Base-by-base conservation (phyloP, 2,329 filamentous ascomycete genomes). In the Colletotrichum incanum region DNA sequence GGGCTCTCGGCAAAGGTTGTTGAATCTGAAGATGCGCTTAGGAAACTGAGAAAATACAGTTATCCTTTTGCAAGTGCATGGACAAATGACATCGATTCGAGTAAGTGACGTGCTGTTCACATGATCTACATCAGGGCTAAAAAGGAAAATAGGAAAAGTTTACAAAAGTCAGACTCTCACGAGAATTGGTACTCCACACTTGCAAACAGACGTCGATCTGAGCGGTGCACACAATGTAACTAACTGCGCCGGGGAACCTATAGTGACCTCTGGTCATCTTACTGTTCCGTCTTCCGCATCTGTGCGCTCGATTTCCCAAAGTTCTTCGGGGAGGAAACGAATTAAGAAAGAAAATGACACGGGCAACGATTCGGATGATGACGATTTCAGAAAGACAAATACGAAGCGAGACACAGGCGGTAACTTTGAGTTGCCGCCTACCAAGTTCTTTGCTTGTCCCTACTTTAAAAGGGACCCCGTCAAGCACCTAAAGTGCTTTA, bases 401-500 rank as follows among this genome's bases (percentile, higher is more conserved):
- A 43, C 28, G 18, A 50, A 26, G 45, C 31, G 8, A 20, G 47
- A 41, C 5, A 16, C 16, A 23, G 31, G 60, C 28, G 31, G 28
- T 11, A 8, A 37, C 34, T 1, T 9, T 12, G 59, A 62, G 9
- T 6, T 1, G 4, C 31, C 34, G 20, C 2, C 28, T 5, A 14
- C 14, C 8, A 67, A 47, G 9, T 23, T 49, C n/a, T 37, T 69
- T 12, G 78, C 79, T 1, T 80, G 79, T 34, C 79, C 78, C 0
- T 80, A 76, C 41, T 79, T 75, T 41, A 81, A 79, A 60, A 73
- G 74, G 41, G 75, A 79, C 45, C 76, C 74, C 1, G 63, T 74
- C 9, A 67, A 72, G 7, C 75, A 80, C 64, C 67, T 76, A 4
- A 62, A 73, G 16, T 81, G 79, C 54, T 79, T 78, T 55, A 69